Evolutionary conservation across 2,329 filamentous ascomycete species (phyloP).

Genomic region (Diaporthe australafricana): DNA sequence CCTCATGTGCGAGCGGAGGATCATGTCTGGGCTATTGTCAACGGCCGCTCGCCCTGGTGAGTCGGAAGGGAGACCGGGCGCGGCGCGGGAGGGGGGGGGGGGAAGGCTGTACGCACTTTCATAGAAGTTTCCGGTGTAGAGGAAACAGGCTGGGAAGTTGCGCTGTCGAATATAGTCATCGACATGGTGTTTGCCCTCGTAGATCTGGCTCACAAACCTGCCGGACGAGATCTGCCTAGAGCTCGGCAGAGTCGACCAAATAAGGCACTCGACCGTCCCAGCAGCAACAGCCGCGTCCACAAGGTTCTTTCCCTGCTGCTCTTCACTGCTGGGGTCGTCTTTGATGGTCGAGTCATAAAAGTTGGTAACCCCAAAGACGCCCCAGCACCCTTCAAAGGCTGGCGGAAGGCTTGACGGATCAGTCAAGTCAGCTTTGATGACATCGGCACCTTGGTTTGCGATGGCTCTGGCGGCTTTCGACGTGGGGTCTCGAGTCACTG

Average conservation of each 20-base stretch:
- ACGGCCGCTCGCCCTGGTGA: no score
- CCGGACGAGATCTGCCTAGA: slow-evolving; percentile 30
- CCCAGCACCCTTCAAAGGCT: slow-evolving; percentile 31
- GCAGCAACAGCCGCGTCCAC: slow-evolving; percentile 32
- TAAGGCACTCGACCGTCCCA: slow-evolving; percentile 28
- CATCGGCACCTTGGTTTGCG: slow-evolving; percentile 23
- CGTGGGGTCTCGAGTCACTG: slow-evolving; percentile 26
- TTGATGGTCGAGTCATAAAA: slow-evolving; percentile 33
- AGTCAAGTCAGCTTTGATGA: slow-evolving; percentile 33
- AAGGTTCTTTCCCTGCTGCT: slow-evolving; percentile 34
- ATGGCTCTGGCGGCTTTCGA: slow-evolving; percentile 17
- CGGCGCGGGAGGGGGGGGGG: no score
- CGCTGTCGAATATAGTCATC: slow-evolving; percentile 30
- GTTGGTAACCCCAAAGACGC: slow-evolving; percentile 34
- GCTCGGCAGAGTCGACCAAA: slow-evolving; percentile 33
- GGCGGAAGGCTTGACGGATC: slow-evolving; percentile 13
- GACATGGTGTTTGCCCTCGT: slow-evolving; percentile 33
- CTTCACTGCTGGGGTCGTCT: slow-evolving; percentile 33
- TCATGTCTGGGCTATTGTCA: slow-evolving; percentile 5
- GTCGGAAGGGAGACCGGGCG: no score
- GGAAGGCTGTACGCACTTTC: slow-evolving; percentile 6
- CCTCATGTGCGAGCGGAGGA: slow-evolving; percentile 32
- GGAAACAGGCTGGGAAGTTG: slow-evolving; percentile 27
- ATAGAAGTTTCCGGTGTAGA: slow-evolving; percentile 35
- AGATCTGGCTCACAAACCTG: slow-evolving; percentile 28